Evolutionary conservation across 2,329 filamentous ascomycete species (phyloP), one percentile per base, ranked within the genome.

Genomic region (Drechslera avenae): DNA sequence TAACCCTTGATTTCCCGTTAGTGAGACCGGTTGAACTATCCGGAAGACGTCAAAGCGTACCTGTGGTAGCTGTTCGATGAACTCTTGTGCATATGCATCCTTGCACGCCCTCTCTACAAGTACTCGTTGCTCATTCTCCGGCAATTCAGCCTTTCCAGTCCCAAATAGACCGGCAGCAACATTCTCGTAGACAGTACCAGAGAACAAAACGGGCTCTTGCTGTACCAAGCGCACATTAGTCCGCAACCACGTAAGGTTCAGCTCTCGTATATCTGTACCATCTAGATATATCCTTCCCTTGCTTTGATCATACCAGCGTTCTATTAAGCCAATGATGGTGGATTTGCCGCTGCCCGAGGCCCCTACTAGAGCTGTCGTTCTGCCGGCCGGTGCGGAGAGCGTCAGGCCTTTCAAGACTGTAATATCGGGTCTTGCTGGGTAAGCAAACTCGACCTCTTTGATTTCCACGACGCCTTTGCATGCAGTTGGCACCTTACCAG

Each of bases 81-180:
- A 97, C 55, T 96, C 91, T 66, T 97, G 91, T 1, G 93, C 93
- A 63, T 97, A 96, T n/a, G 93, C 89, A 81, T 89, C 93, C 72
- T 86, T 89, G 7, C 93, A 90, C 10, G 94, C 93, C 36, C 89
- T 84, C 40, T 88, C 80, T 16, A 97, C 83, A 8, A 92, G 78
- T 47, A 87, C 83, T 28, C 89, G 83, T 65, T 84, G 83, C 45
- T 93, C 86, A 32, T 84, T 81, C 30, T 50, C 40, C 0, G 63
- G 39, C 1, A 69, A 46, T 17, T 56, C 85, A 82, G 44, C 84
- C 60, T 75, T 96, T 1, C 60, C 50, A 86, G 64, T 86, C 82
- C 52, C 82, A 76, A n/a, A 90, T 8, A 97, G 80, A 46, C 93
- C 93, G 60, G 94, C 86, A 12, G 83, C 82, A 63, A 97, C 95